Evolutionary conservation across 2,329 filamentous ascomycete genomes (phyloP).

Genomic region (Neoscytalidium dimidiatum): DNA sequence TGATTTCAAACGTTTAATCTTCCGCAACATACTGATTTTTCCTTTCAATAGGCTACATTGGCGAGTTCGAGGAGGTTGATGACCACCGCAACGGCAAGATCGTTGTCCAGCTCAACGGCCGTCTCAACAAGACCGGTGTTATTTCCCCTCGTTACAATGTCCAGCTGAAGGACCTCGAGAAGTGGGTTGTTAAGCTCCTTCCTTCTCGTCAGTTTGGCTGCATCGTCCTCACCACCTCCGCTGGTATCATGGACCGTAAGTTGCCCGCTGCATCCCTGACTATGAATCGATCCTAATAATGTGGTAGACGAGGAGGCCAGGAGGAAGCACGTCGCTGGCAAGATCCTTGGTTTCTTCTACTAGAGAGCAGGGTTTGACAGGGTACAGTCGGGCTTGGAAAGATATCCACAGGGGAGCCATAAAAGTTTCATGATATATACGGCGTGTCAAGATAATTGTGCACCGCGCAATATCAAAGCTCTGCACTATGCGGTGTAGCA

Average conservation of each 20-base stretch:
- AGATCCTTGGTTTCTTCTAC: slow-evolving; percentile 99
- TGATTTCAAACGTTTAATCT: slow-evolving; percentile 94
- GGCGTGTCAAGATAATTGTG: neutral
- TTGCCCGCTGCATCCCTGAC: neutral
- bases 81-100: slow-evolving; percentile 99
- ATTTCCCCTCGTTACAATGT: slow-evolving; percentile 99
- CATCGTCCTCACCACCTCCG: slow-evolving; percentile 98
- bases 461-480: neutral
- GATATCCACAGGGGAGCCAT: neutral
- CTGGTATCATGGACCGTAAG: slow-evolving; percentile 88
- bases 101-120: slow-evolving; percentile 98
- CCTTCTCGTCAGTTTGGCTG: slow-evolving; percentile 99
- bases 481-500: slow-evolving; percentile 7
- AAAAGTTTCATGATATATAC: slow-evolving; percentile 11
- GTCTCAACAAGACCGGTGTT: slow-evolving; percentile 98
- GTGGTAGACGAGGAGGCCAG: slow-evolving; percentile 87
- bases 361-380: slow-evolving; percentile 51
- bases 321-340: slow-evolving; percentile 98
- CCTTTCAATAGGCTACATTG: slow-evolving; percentile 79
- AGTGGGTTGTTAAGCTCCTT: slow-evolving; percentile 99
- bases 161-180: slow-evolving; percentile 95
- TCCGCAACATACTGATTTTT: slow-evolving; percentile 78
- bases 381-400: neutral
- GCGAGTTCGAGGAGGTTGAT: slow-evolving; percentile 99
- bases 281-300: neutral